Evolutionary conservation across 768 basidiomycete species (phyloP), one percentile per base, ranked within the genome.

Genomic region (Coprinopsis strossmayeri): DNA sequence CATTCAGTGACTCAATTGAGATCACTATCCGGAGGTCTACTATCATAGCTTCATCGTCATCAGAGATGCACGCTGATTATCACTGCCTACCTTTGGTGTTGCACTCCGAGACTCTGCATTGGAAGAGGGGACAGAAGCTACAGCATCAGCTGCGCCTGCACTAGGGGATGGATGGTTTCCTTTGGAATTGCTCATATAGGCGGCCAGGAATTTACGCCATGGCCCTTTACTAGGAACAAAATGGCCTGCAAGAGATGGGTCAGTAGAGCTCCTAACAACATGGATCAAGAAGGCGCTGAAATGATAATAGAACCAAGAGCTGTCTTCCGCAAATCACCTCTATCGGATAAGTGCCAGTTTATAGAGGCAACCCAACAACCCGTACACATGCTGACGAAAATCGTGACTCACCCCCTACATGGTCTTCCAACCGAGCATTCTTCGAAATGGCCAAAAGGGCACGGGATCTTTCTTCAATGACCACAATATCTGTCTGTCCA

Each of bases 401-500:
- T n/a, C n/a, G n/a, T 37, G 15, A 34, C 24, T 32, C 41, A 88
- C 88, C 88, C 52, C 89, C 89, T 18, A 78, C 76, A 49, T 91
- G 89, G 53, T 72, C 73, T 57, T 86, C 87, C 5, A 90, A 72
- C 3, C 89, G 73, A 28, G 71, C 69, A 34, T 74, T 72, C 2
- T 57, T 55, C 21, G 83, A 82, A 5, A 76, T 63, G 2, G 71
- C 66, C 9, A 84, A 63, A 4, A 90, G 64, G 7, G 59, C 57
- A 48, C 70, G 69, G 0, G 84, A 76, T 27, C 87, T 74, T 56
- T 87, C 85, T 57, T 77, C 74, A 13, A 73, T 59, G 10, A 91
- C 84, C 26, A 91, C 72, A n/a, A 87, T 71, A 53, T 91, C 89
- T 24, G 69, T 85, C 53, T 67, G 72, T 11, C 89, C 89, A 11